Percentiles rank a stretch among this genome's conserved stretches.
Conservation (phyloP, 2,329 filamentous ascomycete species). For the Fusarium compactum region DNA sequence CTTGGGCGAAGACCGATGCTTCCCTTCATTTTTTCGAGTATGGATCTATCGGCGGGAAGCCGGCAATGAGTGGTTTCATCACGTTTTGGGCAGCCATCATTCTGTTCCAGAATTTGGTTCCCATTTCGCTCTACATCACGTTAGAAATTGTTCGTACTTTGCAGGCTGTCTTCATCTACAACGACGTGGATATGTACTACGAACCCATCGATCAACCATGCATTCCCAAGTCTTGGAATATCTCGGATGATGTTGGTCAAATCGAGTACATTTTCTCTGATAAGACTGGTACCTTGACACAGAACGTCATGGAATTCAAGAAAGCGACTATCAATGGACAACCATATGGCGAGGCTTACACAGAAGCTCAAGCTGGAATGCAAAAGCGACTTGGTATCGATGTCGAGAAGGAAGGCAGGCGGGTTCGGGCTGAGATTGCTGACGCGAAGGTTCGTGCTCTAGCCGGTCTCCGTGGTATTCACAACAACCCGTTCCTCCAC, state of each 20-base stretch:
- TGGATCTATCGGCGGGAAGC: constrained; percentile 80
- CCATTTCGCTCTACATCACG: constrained; percentile 97
- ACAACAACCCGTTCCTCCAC: constrained; percentile 91
- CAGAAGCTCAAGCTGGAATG: constrained; percentile 96
- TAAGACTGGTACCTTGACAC: constrained; percentile 95
- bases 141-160: constrained; percentile 93
- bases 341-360: constrained; percentile 96
- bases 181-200: constrained; percentile 97
- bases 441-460: constrained; percentile 80
- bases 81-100: constrained; percentile 97
- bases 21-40: constrained; percentile 88
- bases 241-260: constrained; percentile 96
- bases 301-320: constrained; percentile 99
- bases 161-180: constrained; percentile 98
- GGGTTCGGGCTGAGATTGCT: constrained; percentile 81
- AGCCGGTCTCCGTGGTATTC: constrained; percentile 76
- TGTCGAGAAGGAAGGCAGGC: constrained; percentile 81
- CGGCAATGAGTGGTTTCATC: constrained; percentile 88
- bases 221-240: constrained; percentile 98
- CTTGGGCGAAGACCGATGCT: constrained; percentile 80
- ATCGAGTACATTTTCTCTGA: constrained; percentile 99
- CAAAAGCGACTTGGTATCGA: constrained; percentile 90
- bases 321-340: constrained; percentile 97
- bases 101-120: constrained; percentile 97
- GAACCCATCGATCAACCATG: constrained; percentile 93